Percentiles rank a stretch among this genome's conserved stretches.
Evolutionary conservation across 31 red algal species (phyloP).

Genomic region (Asparagopsis taxiformis): DNA sequence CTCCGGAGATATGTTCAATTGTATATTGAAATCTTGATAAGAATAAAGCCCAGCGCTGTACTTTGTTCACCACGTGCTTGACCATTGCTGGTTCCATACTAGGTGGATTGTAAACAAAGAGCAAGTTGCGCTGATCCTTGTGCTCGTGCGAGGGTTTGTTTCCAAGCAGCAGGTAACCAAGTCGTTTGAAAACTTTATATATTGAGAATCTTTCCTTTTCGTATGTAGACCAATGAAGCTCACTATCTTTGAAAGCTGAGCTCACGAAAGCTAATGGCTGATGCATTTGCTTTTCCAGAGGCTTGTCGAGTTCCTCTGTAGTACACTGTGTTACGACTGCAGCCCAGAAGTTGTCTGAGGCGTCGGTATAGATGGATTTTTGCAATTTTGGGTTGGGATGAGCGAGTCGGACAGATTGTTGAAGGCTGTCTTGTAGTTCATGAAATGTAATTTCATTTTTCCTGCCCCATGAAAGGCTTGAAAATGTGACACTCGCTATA

Average conservation of each 20-base stretch:
- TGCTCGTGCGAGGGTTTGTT: background rate
- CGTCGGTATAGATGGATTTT: slow-evolving; percentile 11
- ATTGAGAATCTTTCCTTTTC: background rate
- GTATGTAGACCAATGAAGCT: background rate
- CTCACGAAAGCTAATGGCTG: slow-evolving; percentile 14
- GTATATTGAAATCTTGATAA: no score
- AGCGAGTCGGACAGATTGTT: slow-evolving; percentile 3
- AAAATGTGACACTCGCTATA: background rate
- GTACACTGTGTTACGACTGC: slow-evolving; percentile 21
- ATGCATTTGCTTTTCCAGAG: background rate
- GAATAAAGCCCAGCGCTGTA: no score
- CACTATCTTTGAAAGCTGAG: slow-evolving; percentile 1
- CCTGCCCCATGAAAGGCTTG: background rate
- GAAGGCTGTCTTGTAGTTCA: background rate
- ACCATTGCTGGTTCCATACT: slow-evolving; percentile 14
- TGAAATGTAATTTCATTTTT: slow-evolving; percentile 1
- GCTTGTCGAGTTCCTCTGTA: background rate
- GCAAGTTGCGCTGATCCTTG: no score
- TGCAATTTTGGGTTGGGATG: background rate
- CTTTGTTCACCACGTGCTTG: slow-evolving; percentile 3
- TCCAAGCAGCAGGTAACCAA: background rate
- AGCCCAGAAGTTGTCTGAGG: background rate
- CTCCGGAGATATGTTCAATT: no score
- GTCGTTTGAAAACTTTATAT: background rate
- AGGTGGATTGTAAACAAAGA: no score